phyloP scores from a whole-genome alignment of 176 grass and related monocot species.

The Alopecurus myosuroides region DNA sequence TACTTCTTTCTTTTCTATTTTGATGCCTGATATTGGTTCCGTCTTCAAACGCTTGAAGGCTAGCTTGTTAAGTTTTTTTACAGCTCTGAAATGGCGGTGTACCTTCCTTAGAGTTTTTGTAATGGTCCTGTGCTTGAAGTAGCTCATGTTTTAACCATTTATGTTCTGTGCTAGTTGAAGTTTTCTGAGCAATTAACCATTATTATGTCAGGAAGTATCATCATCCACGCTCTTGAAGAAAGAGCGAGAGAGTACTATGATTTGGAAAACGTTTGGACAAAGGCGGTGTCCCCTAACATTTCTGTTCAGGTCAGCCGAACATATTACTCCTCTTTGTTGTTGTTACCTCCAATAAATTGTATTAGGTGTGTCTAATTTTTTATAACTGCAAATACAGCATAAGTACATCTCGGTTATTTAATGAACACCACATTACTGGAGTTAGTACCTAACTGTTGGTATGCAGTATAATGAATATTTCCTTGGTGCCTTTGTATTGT shows the following conservation, averaged over 20 bases:
- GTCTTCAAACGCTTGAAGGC: not conserved
- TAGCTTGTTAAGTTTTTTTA: not conserved
- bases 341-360: not conserved
- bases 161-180: not conserved
- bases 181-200: not conserved
- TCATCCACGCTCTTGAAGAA: constrained; percentile 94
- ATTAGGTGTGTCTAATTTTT: not conserved
- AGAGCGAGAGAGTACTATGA: constrained; percentile 94
- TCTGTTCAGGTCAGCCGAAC: constrained; percentile 47
- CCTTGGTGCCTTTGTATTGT: not conserved
- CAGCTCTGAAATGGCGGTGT: not conserved
- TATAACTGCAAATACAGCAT: not conserved
- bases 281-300: constrained; percentile 49
- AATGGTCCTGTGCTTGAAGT: not conserved
- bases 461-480: not conserved
- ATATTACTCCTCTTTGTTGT: not conserved
- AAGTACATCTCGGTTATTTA: not conserved
- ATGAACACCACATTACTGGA: not conserved
- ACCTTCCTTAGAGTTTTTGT: not conserved
- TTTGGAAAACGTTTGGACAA: constrained; percentile 89
- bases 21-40: not conserved
- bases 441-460: not conserved
- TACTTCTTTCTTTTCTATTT: not conserved
- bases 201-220: constrained; percentile 63
- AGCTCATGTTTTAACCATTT: not conserved